These are phyloP conservation scores for Linaria vulgaris DNA, from an alignment of 257 asterid genomes.

Conservation along the genomic window DNA sequence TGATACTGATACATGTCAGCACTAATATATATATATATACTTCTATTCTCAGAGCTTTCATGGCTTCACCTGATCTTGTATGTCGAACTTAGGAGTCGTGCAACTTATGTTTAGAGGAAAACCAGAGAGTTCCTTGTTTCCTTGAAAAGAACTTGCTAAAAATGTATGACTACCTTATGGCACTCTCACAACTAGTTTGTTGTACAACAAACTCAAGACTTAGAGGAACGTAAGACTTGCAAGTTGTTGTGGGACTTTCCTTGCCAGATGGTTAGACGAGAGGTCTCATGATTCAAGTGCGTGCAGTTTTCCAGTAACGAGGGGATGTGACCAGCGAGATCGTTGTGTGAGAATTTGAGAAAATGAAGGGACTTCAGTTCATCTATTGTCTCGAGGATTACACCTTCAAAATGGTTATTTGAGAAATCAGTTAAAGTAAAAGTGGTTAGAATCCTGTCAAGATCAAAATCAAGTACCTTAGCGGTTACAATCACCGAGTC, in stretches of 20 bases:
- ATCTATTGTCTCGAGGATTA: slow-evolving; percentile 30
- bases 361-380: slow-evolving; percentile 21
- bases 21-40: too few species aligned
- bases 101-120: slow-evolving; percentile 19
- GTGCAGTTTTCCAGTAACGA: slow-evolving; percentile 26
- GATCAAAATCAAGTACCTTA: slow-evolving; percentile 37
- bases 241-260: too few species aligned
- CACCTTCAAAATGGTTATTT: slow-evolving; percentile 35
- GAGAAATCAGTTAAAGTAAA: slow-evolving; percentile 25
- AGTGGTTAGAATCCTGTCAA: slow-evolving; percentile 42
- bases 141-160: slow-evolving; percentile 28
- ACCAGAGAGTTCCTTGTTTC: slow-evolving; percentile 23
- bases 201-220: slow-evolving; percentile 34
- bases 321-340: slow-evolving; percentile 44
- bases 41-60: neutral
- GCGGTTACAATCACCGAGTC: slow-evolving; percentile 38
- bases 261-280: too few species aligned
- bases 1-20: too few species aligned
- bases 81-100: neutral
- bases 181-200: slow-evolving; percentile 35
- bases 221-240: slow-evolving; percentile 39
- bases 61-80: neutral
- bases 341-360: slow-evolving; percentile 38
- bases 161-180: slow-evolving; percentile 40
- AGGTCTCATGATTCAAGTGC: slow-evolving; percentile 27